Evolutionary conservation across 2,329 filamentous ascomycete genomes (phyloP).

Genomic region (Verticillium tricorpus): DNA sequence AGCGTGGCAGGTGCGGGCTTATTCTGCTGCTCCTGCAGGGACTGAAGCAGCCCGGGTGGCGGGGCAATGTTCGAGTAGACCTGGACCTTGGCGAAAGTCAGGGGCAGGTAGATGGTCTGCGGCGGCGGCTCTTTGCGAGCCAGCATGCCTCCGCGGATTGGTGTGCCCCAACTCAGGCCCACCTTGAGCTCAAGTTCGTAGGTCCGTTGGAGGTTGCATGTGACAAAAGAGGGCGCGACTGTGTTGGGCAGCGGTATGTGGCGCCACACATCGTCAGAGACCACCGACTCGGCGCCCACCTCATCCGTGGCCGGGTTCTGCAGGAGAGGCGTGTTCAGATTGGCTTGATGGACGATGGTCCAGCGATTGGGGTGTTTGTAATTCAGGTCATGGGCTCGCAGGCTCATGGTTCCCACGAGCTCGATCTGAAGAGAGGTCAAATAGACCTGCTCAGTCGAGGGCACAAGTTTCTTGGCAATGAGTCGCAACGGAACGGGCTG

Average conservation of each 20-base stretch:
- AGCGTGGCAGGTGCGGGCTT: conserved; percentile 28
- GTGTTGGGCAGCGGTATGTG: conserved; percentile 72
- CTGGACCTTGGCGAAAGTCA: conserved; percentile 69
- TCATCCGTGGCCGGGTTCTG: conserved; percentile 45
- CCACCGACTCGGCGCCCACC: conserved; percentile 61
- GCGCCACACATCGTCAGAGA: conserved; percentile 72
- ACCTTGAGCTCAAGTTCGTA: conserved; percentile 84
- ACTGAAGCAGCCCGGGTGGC: conserved; percentile 68
- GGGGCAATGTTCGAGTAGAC: conserved; percentile 87
- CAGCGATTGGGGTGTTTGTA: conserved; percentile 69
- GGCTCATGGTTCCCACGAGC: conserved; percentile 72
- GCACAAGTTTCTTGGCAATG: conserved; percentile 70
- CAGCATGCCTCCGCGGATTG: conserved; percentile 25
- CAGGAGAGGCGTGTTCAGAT: conserved; percentile 69
- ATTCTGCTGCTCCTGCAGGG: conserved; percentile 32
- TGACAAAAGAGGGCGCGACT: conserved; percentile 79
- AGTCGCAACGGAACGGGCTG: conserved; percentile 77
- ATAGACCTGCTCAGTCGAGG: conserved; percentile 65
- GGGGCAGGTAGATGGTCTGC: conserved; percentile 74
- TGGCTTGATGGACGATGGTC: conserved; percentile 67
- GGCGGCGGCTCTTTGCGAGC: conserved; percentile 29
- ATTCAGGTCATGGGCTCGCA: conserved; percentile 71
- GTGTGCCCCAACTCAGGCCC: conserved; percentile 69
- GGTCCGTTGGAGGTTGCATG: conserved; percentile 77
- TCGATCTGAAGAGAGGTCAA: conserved; percentile 77